Evolutionary conservation across 768 basidiomycete genomes (phyloP), one percentile per base, ranked within the genome.

Genomic region (Leucocoprinus leucothites): DNA sequence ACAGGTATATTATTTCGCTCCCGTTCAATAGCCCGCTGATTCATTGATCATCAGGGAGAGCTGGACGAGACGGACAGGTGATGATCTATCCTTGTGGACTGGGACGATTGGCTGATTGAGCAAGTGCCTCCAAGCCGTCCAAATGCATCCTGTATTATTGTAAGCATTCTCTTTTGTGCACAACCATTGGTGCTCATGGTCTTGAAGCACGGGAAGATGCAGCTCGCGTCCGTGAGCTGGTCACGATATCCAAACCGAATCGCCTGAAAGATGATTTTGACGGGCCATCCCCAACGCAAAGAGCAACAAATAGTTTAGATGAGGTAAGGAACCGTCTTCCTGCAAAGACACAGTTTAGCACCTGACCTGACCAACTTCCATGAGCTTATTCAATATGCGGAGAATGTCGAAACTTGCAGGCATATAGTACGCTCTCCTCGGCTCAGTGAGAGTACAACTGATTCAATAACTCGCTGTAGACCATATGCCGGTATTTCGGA

Each of bases 101-200:
- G 6, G n/a, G n/a, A n/a, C 31, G 6, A 34, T 34, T 38, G 21
- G 19, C 18, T 13, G 25, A 22, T 42, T 35, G 18, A 46, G 16
- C 22, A 18, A 26, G 11, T 18, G 35, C 9, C 25, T 44, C 48
- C 44, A 49, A 93, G 91, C 82, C 89, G 1, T 78, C 91, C 0
- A 91, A 88, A 69, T 93, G 91, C 59, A 72, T 92, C 24, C 68
- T 93, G 1, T 94, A 90, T 64, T 94, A 91, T 63, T 92, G 91
- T 89, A 59, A 63, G 82, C 58, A 38, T 48, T 48, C 31, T 38
- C 6, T 36, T 41, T 25, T 14, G 14, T 25, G 35, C 43, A 57
- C 1, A 46, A 11, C 19, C 25, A 2, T 26, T 5, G 6, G 9
- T 50, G n/a, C 7, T 36, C 6, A 54, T 40, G 41, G 43, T 42